These are phyloP conservation scores for Pyrus communis DNA, from an alignment of 306 rosid species.

Conservation along the genomic window DNA sequence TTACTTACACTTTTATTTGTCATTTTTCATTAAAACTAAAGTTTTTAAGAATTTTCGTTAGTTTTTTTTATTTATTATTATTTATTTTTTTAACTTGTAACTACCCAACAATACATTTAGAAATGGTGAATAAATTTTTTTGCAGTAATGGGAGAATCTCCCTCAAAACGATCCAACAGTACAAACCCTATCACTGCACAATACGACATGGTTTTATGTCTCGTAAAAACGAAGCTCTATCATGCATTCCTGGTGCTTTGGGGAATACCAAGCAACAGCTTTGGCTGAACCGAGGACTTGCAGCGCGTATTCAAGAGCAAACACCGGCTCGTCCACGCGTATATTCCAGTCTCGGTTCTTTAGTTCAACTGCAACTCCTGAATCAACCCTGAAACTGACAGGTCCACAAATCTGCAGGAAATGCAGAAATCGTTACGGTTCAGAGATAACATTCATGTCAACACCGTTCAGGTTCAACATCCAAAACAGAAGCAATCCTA, in stretches of 20 bases:
- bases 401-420: slow-evolving; percentile 79
- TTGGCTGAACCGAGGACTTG: slow-evolving; percentile 90
- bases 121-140: too few relatives aligned
- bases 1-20: too few relatives aligned
- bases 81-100: neutral
- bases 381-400: slow-evolving; percentile 71
- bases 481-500: neutral
- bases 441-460: neutral
- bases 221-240: slow-evolving; percentile 87
- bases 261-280: slow-evolving; percentile 94
- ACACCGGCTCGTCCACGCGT: slow-evolving; percentile 47
- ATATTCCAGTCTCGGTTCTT: slow-evolving; percentile 28
- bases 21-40: too few relatives aligned
- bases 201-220: slow-evolving; percentile 24
- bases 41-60: too few relatives aligned
- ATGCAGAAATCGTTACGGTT: neutral
- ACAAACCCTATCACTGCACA: neutral
- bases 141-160: neutral
- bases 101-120: too few relatives aligned
- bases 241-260: slow-evolving; percentile 75
- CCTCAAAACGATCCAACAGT: neutral
- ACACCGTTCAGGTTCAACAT: neutral
- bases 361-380: slow-evolving; percentile 62
- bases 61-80: too few relatives aligned
- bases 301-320: slow-evolving; percentile 79